Conservation (phyloP, 108 stramenopile genomes). For the Phaeodactylum tricornutum region DNA sequence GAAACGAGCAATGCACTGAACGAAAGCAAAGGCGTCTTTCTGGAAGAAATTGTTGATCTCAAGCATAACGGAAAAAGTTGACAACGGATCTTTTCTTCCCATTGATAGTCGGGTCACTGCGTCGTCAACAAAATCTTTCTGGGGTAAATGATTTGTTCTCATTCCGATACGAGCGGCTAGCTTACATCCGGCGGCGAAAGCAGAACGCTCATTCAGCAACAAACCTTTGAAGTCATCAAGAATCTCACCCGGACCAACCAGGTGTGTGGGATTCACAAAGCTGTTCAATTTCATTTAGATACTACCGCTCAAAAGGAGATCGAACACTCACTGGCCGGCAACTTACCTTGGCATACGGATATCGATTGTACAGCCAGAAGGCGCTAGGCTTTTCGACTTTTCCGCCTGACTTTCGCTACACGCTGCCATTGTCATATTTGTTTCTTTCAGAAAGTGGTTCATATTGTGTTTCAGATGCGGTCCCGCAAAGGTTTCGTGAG, state of each 20-base stretch:
- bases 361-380: conserved; percentile 30
- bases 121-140: conserved; percentile 13
- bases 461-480: conserved; percentile 1
- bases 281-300: too few relatives aligned
- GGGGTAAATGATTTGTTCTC: conserved; percentile 28
- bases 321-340: not conserved
- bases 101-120: conserved; percentile 31
- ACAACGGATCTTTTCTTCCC: conserved; percentile 36
- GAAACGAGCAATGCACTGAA: conserved; percentile 35
- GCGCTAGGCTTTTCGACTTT: not conserved
- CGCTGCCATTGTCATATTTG: not conserved
- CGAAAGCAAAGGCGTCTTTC: conserved; percentile 27
- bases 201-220: conserved; percentile 21
- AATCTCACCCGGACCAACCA: conserved; percentile 37
- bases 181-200: conserved; percentile 24
- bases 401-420: not conserved
- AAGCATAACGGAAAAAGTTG: conserved; percentile 35
- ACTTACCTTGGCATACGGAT: conserved; percentile 18
- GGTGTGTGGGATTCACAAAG: conserved; percentile 28
- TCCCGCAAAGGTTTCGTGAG: conserved; percentile 16
- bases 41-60: conserved; percentile 28
- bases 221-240: conserved; percentile 10
- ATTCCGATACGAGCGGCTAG: conserved; percentile 25
- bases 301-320: too few relatives aligned
- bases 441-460: not conserved